These are phyloP conservation scores for Noccaea caerulescens DNA, from an alignment of 345 rosid genomes.

Conservation along the genomic window DNA sequence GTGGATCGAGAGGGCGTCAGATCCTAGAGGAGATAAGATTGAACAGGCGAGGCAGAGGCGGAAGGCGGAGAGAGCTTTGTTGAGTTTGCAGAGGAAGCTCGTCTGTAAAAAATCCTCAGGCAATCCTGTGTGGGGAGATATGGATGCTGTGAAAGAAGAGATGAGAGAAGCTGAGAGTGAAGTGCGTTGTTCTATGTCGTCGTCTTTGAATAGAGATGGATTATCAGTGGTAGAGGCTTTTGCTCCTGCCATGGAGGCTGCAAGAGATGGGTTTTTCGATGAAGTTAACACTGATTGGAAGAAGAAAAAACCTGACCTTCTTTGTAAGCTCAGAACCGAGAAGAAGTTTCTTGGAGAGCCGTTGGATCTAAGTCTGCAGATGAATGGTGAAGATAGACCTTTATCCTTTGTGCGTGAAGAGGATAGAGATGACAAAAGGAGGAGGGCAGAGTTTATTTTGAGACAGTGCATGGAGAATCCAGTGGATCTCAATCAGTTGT, in stretches of 20 bases:
- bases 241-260: slow-evolving; percentile 82
- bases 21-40: slow-evolving; percentile 82
- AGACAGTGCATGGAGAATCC: slow-evolving; percentile 87
- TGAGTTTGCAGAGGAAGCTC: slow-evolving; percentile 90
- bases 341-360: slow-evolving; percentile 71
- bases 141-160: slow-evolving; percentile 42
- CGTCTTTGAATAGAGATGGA: slow-evolving; percentile 37
- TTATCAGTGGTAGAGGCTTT: slow-evolving; percentile 73
- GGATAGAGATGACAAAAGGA: slow-evolving; percentile 94
- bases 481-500: slow-evolving; percentile 87
- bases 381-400: slow-evolving; percentile 53
- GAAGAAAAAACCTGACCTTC: slow-evolving; percentile 55
- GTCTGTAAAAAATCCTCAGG: slow-evolving; percentile 50
- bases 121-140: slow-evolving; percentile 49
- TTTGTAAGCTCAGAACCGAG: slow-evolving; percentile 63
- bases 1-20: slow-evolving; percentile 79
- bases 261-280: slow-evolving; percentile 51
- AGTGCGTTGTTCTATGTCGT: slow-evolving; percentile 36
- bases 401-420: slow-evolving; percentile 62
- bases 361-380: slow-evolving; percentile 61
- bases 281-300: slow-evolving; percentile 52
- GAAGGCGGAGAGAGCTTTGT: slow-evolving; percentile 87
- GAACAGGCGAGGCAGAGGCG: slow-evolving; percentile 90
- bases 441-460: slow-evolving; percentile 91
- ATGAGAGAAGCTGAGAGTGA: slow-evolving; percentile 42